phyloP scores from a whole-genome alignment of 176 grass and related monocot species.

The Triticum timopheevii region DNA sequence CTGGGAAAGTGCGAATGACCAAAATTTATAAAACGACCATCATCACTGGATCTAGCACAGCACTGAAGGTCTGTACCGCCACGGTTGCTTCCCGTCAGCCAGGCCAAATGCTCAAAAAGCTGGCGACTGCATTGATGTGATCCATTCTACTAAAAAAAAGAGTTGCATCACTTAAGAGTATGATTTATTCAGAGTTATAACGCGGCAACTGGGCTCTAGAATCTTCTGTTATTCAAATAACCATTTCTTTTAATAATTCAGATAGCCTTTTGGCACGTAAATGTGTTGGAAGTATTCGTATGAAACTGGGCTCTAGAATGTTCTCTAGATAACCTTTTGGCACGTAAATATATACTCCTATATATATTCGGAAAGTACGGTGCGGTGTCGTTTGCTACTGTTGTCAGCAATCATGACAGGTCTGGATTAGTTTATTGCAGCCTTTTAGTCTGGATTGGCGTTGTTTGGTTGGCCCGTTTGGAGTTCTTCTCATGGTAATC shows the following conservation, averaged over 20 bases:
- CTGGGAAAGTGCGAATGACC: not conserved
- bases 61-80: too few species aligned
- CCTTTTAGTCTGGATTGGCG: not conserved
- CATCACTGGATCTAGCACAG: not conserved
- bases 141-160: too few species aligned
- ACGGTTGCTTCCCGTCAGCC: not conserved
- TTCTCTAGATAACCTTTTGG: slow-evolving; percentile 21
- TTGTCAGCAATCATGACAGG: not conserved
- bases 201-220: not conserved
- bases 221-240: slow-evolving; percentile 25
- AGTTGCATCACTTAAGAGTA: not conserved
- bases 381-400: not conserved
- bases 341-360: not conserved
- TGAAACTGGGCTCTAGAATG: too few species aligned
- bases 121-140: too few species aligned
- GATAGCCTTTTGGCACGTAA: slow-evolving; percentile 26
- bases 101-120: not conserved
- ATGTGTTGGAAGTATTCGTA: too few species aligned
- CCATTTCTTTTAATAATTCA: not conserved
- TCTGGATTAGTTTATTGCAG: not conserved
- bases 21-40: not conserved
- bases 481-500: not conserved
- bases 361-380: not conserved
- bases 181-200: slow-evolving; percentile 3
- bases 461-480: not conserved